Base-by-base conservation (phyloP, 164 flowering plant genomes). In the Vitis amurensis region DNA sequence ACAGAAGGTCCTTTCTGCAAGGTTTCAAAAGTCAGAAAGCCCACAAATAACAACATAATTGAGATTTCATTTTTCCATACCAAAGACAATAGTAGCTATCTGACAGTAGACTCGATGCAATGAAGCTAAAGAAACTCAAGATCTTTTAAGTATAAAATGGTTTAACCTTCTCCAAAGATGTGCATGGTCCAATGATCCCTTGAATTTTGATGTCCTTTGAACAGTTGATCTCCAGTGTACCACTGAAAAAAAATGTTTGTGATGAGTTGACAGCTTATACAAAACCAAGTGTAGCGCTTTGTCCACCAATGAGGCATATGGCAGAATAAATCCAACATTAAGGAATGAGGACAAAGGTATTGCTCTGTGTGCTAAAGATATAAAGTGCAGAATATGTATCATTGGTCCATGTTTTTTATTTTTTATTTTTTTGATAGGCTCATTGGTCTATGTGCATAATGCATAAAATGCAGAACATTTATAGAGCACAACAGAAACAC, bases 101-200 rank as follows among this genome's bases (percentile, higher is more conserved):
- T 14, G 47, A 23, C 50, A n/a, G 31, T 11, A 48, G 44, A 37
- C 44, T 6, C 14, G 15, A 29, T 16, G 27, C 27, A 27, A 15
- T 16, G 27, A 57, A 14, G 64, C 55, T n/a, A 31, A 66, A 50
- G 16, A 37, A 52, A 19, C 52, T 14, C 9, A 9, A 50, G 13
- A 47, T 49, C 51, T 37, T 37, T 16, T 11, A 31, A 68, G 6
- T 3, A 48, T 15, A 11, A 55, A 52, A 67, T 59, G 30, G 30
- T 55, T 63, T 56, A 71, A 92, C 99, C 99, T 93, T 93, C 76
- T 91, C 99, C 84, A 93, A 77, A 37, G 99, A 93, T 50, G 93
- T 89, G 86, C 99, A 93, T 72, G 98, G 96, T 51, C 98, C 99
- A 79, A 95, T 88, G 47, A 91, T 79, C 51, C 99, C 99, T 81